These are phyloP conservation scores for Pisolithus thermaeus DNA, from an alignment of 1,284 basidiomycete genomes.

Conservation along the genomic window DNA sequence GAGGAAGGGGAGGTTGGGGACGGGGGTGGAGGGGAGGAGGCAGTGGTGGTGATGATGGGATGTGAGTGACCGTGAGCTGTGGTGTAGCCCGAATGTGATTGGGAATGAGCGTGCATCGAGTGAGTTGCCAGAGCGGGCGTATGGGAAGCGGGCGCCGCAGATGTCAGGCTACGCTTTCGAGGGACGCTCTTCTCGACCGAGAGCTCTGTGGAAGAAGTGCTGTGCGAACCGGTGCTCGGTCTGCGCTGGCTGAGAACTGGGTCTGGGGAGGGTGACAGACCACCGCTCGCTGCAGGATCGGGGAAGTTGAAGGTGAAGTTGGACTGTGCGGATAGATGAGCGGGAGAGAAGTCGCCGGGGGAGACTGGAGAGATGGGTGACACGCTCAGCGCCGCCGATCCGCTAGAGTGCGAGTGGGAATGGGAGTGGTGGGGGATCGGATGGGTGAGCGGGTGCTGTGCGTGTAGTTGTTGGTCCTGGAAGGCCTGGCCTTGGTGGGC, in stretches of 20 bases:
- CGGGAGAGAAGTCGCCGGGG: constrained; percentile 16
- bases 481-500: constrained; percentile 3
- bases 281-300: constrained; percentile 5
- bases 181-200: constrained; percentile 42
- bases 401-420: constrained; percentile 13
- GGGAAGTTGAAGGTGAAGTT: constrained; percentile 22
- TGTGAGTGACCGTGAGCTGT: constrained; percentile 8
- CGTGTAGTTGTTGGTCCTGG: constrained; percentile 11
- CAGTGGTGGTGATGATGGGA: constrained; percentile 25
- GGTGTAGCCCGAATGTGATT: constrained; percentile 16
- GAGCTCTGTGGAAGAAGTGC: constrained; percentile 34
- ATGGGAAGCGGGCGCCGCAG: constrained; percentile 28
- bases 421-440: constrained; percentile 16
- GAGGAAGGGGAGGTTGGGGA: constrained; percentile 19
- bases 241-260: constrained; percentile 14
- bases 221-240: constrained; percentile 18
- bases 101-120: constrained; percentile 19
- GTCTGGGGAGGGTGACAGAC: constrained; percentile 13
- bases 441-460: constrained; percentile 13
- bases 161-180: constrained; percentile 58
- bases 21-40: constrained; percentile 24
- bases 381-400: constrained; percentile 9
- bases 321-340: constrained; percentile 15
- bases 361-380: constrained; percentile 29
- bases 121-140: constrained; percentile 11